Percentiles rank a stretch among this genome's conserved stretches.
Evolutionary conservation across 2,329 filamentous ascomycete genomes (phyloP).

Genomic region (Dothideomycetes sp.): DNA sequence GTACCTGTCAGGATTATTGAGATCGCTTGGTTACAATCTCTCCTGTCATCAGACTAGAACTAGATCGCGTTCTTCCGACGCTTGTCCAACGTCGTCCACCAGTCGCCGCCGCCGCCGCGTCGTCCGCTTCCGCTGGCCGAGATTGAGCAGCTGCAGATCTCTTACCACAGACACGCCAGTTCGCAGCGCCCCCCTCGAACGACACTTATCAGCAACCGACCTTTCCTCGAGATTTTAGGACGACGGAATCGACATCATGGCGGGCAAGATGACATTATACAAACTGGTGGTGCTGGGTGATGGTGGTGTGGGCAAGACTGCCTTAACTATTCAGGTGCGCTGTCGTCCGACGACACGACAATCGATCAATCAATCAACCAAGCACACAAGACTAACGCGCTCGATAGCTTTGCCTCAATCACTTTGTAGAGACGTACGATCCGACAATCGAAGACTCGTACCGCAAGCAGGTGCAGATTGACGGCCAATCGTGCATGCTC

Average conservation of each 20-base stretch:
- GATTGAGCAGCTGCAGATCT: constrained; percentile 10
- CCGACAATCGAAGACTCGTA: constrained; percentile 62
- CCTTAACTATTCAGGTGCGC: constrained; percentile 75
- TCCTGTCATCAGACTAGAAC: too few relatives aligned
- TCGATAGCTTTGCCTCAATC: constrained; percentile 78
- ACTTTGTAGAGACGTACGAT: constrained; percentile 89
- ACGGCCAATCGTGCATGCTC: constrained; percentile 91
- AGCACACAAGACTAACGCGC: constrained; percentile 12
- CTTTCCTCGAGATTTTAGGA: background rate
- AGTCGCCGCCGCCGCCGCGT: too few relatives aligned
- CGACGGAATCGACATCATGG: constrained; percentile 10
- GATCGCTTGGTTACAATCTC: too few relatives aligned
- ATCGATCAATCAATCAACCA: background rate
- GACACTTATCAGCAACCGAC: background rate
- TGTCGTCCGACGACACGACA: too few relatives aligned
- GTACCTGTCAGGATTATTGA: too few relatives aligned
- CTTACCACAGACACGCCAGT: constrained; percentile 9
- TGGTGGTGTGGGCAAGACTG: constrained; percentile 97
- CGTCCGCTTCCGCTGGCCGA: too few relatives aligned
- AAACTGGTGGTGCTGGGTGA: constrained; percentile 96
- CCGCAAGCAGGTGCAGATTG: constrained; percentile 70
- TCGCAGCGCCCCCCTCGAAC: background rate
- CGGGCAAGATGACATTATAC: constrained; percentile 45
- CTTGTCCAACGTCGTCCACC: too few relatives aligned
- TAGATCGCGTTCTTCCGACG: too few relatives aligned